Conservation (phyloP, 2,329 filamentous ascomycete species). For the Aspergillus floridensis region DNA sequence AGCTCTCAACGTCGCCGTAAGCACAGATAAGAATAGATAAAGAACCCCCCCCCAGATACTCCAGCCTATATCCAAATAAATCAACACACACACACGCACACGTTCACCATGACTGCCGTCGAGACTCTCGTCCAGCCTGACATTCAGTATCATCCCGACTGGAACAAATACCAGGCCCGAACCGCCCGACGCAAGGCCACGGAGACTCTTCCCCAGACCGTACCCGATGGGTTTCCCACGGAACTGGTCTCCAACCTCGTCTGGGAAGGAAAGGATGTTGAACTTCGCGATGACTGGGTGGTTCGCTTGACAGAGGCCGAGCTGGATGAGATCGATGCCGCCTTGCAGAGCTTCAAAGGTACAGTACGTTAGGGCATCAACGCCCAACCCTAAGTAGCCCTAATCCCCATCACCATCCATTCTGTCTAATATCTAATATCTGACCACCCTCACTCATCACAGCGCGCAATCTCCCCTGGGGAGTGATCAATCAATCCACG, state of each 20-base stretch:
- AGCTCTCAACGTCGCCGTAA: background rate
- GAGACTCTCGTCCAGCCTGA: constrained; percentile 22
- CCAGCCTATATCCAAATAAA: no score
- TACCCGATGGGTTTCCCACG: constrained; percentile 44
- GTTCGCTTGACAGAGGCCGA: constrained; percentile 37
- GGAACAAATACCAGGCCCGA: constrained; percentile 24
- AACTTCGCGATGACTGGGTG: constrained; percentile 39
- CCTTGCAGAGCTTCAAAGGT: constrained; percentile 44
- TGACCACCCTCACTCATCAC: background rate
- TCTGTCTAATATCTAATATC: background rate
- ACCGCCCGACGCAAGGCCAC: constrained; percentile 18
- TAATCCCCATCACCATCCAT: no score
- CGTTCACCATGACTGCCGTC: background rate
- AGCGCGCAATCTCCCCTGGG: background rate
- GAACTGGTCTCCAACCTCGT: constrained; percentile 44
- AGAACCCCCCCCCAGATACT: background rate
- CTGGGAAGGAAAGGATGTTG: constrained; percentile 46
- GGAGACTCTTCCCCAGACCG: constrained; percentile 17
- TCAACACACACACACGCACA: background rate
- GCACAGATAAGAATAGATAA: background rate
- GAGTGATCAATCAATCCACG: constrained; percentile 42
- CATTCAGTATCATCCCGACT: constrained; percentile 28
- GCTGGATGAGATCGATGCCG: constrained; percentile 44
- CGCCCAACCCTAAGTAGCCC: background rate
- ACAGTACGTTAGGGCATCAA: background rate